Evolutionary conservation across 2,329 filamentous ascomycete species (phyloP).

Genomic region (Chalaropsis thielavioides): DNA sequence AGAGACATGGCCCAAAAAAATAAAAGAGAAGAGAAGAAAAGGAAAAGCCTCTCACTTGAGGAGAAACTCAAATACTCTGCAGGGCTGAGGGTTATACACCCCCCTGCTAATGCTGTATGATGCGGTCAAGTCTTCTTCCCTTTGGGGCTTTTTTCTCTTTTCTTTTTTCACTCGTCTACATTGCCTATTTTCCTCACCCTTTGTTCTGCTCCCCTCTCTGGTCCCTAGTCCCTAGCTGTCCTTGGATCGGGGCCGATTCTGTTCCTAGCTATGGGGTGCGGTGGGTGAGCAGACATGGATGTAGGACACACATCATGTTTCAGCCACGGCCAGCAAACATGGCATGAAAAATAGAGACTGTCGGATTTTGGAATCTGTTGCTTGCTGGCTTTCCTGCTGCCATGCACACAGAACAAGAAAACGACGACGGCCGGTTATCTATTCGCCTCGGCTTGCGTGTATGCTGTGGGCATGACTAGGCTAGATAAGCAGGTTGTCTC

Average conservation of each 20-base stretch:
- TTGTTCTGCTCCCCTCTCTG: not conserved
- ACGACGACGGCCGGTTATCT: not conserved
- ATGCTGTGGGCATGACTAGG: not conserved
- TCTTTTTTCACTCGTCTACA: not conserved
- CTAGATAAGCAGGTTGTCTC: not conserved
- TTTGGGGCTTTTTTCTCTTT: not conserved
- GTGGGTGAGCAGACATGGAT: not conserved
- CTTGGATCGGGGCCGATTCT: not conserved
- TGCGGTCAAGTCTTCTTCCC: not conserved
- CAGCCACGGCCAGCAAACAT: not conserved
- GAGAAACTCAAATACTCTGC: slow-evolving; percentile 14
- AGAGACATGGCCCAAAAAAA: not conserved
- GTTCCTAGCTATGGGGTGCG: not conserved
- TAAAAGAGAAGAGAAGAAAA: not conserved
- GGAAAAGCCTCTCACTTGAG: not conserved
- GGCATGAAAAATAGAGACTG: not conserved
- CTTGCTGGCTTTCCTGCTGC: not conserved
- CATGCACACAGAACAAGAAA: not conserved
- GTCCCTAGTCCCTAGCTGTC: not conserved
- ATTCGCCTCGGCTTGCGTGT: not conserved
- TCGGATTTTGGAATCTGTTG: not conserved
- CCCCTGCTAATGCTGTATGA: not conserved
- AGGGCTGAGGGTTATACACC: slow-evolving; percentile 1
- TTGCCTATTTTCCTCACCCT: not conserved
- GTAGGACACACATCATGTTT: not conserved